Base-by-base conservation (phyloP, 2,329 filamentous ascomycete species). In the Malbranchea zuffiana region DNA sequence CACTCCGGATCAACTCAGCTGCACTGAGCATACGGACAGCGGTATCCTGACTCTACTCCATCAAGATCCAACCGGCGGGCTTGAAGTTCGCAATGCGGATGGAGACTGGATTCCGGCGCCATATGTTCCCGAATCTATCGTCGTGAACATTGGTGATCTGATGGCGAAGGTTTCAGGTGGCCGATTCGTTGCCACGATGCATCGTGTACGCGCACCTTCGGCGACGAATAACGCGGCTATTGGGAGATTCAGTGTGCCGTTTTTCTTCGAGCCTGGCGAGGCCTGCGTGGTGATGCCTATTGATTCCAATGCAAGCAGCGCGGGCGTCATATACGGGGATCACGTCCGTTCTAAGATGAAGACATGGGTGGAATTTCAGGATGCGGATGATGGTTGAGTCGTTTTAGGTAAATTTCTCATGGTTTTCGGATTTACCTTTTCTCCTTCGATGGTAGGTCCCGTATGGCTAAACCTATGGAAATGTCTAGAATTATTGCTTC, bases 31-130 rank as follows among this genome's bases (percentile, higher is more conserved):
- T 32, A 57, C 54, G 11, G 66, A 69, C 47, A 65, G 58, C 35
- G 64, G 64, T 1, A 64, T 67, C 38, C 52, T 69, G 13, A 69
- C 66, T 1, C 51, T 71, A 2, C 53, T 69, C 11, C 61, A 67
- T 44, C 65, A 69, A 50, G 66, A 67, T 46, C 44, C 53, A 4
- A 65, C 62, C 1, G 63, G 63, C 15, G 67, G 64, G 0, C 52
- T 70, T 3, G 65, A 70, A 48, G 65, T 69, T 1, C 55, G 58
- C 27, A 62, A 67, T 39, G 55, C 57, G 3, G 49, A 54, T 5
- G 60, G 58, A 1, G 44, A 57, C 13, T 68, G 64, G 60, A 52
- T 67, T 7, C 38, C 56, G 1, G 64, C 61, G 4, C 59, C 62
- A 1, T 61, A 61, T 36, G 48, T 67, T 3, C 55, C 57, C 0